phyloP scores from a whole-genome alignment of 345 rosid genomes.

The Euphorbia peplus region DNA sequence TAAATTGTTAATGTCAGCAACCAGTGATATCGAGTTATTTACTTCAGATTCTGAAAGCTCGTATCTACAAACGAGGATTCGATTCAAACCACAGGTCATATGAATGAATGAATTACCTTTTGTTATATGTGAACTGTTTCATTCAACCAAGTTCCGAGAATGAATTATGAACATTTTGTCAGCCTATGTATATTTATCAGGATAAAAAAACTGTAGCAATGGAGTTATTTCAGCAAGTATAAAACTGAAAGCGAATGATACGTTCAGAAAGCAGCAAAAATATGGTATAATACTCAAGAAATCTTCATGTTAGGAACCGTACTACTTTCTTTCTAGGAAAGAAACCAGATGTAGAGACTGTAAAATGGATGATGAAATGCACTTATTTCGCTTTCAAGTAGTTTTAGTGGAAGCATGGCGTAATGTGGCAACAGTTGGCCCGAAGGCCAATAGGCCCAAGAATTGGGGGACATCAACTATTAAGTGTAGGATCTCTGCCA shows the following conservation, averaged over 20 bases:
- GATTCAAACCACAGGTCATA: neutral
- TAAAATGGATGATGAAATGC: neutral
- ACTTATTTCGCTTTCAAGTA: neutral
- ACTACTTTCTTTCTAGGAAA: neutral
- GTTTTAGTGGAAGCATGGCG: neutral
- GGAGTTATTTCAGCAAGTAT: neutral
- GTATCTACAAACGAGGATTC: neutral
- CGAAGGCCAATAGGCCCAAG: too few species aligned
- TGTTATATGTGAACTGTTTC: neutral
- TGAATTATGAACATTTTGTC: neutral
- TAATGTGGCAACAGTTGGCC: too few species aligned
- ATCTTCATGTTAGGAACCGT: neutral
- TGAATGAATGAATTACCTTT: neutral
- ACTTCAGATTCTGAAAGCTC: neutral
- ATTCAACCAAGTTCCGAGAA: neutral
- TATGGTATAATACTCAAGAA: neutral
- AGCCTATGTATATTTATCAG: neutral
- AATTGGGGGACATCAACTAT: too few species aligned
- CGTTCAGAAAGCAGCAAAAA: neutral
- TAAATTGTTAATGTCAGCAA: neutral
- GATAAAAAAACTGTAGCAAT: neutral
- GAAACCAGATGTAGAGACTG: neutral
- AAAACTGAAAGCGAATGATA: neutral
- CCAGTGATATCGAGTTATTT: neutral
- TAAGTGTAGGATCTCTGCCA: too few species aligned